A percentile compares a stretch with the other conserved stretches of the same genome.
Conservation (phyloP, 306 rosid species). For the Acacia acuminata region DNA sequence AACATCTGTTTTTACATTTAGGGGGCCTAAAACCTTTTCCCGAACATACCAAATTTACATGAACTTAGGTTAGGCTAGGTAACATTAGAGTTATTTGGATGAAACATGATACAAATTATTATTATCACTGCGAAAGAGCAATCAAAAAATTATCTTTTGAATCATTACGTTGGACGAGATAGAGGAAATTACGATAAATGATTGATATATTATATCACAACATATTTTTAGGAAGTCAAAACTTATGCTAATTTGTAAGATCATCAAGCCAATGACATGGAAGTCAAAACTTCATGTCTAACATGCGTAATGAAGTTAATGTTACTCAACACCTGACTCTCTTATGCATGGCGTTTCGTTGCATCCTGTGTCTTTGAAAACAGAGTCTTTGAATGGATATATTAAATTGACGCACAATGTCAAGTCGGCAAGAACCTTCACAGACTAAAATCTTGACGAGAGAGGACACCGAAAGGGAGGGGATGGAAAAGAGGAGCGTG, state of each 20-base stretch:
- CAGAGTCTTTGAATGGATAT: neutral
- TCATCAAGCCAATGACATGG: no score
- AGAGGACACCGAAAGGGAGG: neutral
- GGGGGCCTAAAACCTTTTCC: neutral
- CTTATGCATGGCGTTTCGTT: neutral
- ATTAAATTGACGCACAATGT: neutral
- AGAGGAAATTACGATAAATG: neutral
- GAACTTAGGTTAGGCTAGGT: neutral
- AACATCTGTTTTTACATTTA: neutral
- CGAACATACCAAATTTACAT: neutral
- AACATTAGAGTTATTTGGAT: neutral
- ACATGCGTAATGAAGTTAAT: neutral
- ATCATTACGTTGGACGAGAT: neutral
- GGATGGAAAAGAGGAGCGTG: neutral
- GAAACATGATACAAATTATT: neutral
- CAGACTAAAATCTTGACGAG: slow-evolving; percentile 13
- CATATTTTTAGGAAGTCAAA: neutral
- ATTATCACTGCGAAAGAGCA: neutral
- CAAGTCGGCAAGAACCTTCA: neutral
- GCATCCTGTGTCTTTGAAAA: neutral
- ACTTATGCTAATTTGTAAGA: neutral
- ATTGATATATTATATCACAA: neutral
- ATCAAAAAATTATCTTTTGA: neutral
- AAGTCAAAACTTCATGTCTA: no score
- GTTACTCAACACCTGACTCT: neutral